phyloP scores from a whole-genome alignment of 768 basidiomycete genomes.

The Serendipita indica region DNA sequence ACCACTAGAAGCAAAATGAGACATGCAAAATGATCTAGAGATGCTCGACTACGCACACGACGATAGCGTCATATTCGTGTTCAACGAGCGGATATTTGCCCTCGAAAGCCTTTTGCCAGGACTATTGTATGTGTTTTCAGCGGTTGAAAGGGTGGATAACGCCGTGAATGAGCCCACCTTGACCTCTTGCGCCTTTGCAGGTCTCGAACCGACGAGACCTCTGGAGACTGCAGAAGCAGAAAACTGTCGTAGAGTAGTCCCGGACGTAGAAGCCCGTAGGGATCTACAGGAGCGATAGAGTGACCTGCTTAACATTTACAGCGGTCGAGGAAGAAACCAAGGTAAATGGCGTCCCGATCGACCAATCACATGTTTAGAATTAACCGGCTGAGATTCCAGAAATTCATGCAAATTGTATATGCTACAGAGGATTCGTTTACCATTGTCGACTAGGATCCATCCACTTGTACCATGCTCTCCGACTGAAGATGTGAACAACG shows the following conservation, averaged over 20 bases:
- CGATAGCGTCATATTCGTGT: conserved; percentile 97
- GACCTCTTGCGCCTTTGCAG: conserved; percentile 69
- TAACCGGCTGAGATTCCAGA: background rate
- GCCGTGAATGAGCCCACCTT: conserved; percentile 32
- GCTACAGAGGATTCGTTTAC: background rate
- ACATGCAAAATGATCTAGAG: conserved; percentile 11
- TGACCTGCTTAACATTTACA: background rate
- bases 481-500: conserved; percentile 64
- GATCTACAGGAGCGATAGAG: background rate
- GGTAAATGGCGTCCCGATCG: too few species aligned
- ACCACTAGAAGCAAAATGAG: conserved; percentile 51
- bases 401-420: background rate
- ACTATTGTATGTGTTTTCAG: conserved; percentile 26
- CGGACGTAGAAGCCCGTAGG: background rate
- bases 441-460: conserved; percentile 25
- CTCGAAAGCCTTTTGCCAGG: conserved; percentile 40
- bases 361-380: background rate
- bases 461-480: conserved; percentile 49
- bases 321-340: background rate
- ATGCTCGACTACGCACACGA: conserved; percentile 53
- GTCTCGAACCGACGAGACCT: conserved; percentile 53
- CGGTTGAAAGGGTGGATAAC: conserved; percentile 10
- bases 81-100: conserved; percentile 95
- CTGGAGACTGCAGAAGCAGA: conserved; percentile 44
- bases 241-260: conserved; percentile 33